Percentiles rank a stretch among this genome's conserved stretches.
Conservation (phyloP, 1,139 yeast species). For the Suhomyces chickasaworum region DNA sequence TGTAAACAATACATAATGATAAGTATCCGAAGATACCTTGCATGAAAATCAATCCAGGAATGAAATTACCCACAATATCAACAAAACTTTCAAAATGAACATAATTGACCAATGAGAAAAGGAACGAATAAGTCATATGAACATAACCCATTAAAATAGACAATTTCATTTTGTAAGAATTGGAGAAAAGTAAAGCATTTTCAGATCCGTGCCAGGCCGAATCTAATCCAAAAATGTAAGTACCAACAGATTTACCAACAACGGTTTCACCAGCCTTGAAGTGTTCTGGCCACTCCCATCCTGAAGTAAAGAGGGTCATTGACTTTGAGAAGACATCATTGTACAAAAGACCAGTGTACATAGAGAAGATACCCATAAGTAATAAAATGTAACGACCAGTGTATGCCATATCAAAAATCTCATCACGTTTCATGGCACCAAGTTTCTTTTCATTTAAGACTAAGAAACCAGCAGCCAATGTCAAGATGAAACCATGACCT, state of each 20-base stretch:
- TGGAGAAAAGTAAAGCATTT: constrained; percentile 69
- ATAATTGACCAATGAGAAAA: constrained; percentile 69
- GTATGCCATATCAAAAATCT: constrained; percentile 80
- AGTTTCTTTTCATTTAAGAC: constrained; percentile 64
- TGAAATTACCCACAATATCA: constrained; percentile 74
- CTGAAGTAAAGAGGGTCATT: constrained; percentile 69
- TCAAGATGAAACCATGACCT: constrained; percentile 74
- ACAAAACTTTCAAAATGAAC: constrained; percentile 57
- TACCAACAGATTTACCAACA: constrained; percentile 56
- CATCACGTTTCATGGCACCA: constrained; percentile 66
- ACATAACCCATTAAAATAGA: constrained; percentile 78
- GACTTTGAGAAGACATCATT: constrained; percentile 78
- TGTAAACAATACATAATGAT: constrained; percentile 69
- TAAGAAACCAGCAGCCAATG: constrained; percentile 58
- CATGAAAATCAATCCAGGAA: constrained; percentile 81
- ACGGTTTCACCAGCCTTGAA: constrained; percentile 61
- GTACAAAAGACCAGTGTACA: constrained; percentile 76
- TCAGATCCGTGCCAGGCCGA: constrained; percentile 85
- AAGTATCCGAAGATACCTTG: constrained; percentile 82
- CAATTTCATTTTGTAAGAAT: constrained; percentile 80
- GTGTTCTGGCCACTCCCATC: constrained; percentile 72
- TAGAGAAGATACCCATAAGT: constrained; percentile 75
- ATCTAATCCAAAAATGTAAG: constrained; percentile 70
- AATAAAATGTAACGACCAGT: constrained; percentile 73
- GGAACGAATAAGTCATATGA: constrained; percentile 75